Evolutionary conservation across 768 basidiomycete species (phyloP), one percentile per base, ranked within the genome.

Genomic region (Hydnomerulius pinastri): DNA sequence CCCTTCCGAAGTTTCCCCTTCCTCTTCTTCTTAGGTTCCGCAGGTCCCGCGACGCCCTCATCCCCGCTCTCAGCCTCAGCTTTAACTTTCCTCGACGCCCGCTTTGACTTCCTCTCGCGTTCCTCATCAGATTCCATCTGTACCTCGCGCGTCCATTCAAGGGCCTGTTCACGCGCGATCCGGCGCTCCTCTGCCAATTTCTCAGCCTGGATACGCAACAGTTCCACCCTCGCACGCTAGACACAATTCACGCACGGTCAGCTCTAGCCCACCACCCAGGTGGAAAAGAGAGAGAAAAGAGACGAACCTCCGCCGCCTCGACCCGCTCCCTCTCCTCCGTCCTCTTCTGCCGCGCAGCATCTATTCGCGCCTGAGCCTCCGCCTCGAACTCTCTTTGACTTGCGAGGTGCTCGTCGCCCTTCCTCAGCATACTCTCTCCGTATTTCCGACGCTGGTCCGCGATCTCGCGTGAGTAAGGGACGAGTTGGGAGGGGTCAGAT

Each of bases 361-460:
- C 89, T 2, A 93, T 73, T 63, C 82, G 84, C 4, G 87, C 83
- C 41, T 85, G 78, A 0, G 78, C 76, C 62, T 93, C 88, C 0
- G 70, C 73, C 64, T 95, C 93, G 58, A 82, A 79, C 48, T 83
- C 80, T 46, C 79, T 74, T 64, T 96, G 93, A 15, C 79, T 74
- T 4, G 78, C 69, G 20, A 92, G 72, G 62, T 96, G 92, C 35
- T 90, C 91, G 10, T 90, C 87, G 2, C 83, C 86, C 44, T 85
- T 85, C 48, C 90, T 79, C 46, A 96, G 65, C 77, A 98, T 85
- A 60, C 79, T 86, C 53, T 91, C 87, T 11, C 94, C 93, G 60
- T 98, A 99, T 65, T 88, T 87, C 32, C 85, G 79, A 37, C 97
- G 84, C 58, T 96, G 89, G 57, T 93, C 88, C 0, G 94, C 92